Base-by-base conservation (phyloP, 768 basidiomycete species). In the Heimioporus sp. region DNA sequence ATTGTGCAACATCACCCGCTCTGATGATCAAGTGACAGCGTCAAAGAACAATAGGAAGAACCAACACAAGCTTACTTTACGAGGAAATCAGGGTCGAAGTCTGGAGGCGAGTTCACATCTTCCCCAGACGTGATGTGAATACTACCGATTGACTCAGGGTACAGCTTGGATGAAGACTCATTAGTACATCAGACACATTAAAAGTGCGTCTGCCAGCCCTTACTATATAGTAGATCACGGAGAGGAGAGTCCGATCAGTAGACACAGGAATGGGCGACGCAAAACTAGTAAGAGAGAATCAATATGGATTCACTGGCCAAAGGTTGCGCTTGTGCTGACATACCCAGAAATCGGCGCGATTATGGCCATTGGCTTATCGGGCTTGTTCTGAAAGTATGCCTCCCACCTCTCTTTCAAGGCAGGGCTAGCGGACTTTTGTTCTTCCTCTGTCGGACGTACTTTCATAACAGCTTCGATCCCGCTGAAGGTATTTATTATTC, bases 1-100 rank as follows among this genome's bases (percentile, higher is more conserved):
- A 57, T 16, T 75, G 64, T 2, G 62, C 72, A 10, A 85, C 20
- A 59, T 81, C 79, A 8, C 70, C 51, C 3, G 53, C 37, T 20
- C 59, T 60, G 24, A 30, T 16, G 5, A 17, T 16, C 31, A 19
- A n/a, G 32, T 10, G 10, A 11, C 13, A 35, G 45, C 3, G 15
- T 17, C 24, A 19, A 9, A 9, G 19, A 15, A 12, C 20, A 11
- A n/a, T 16, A 32, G 40, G 10, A 15, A 47, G 12, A 19, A 28
- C 24, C 7, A 28, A 21, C 5, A 5, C 19, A 45, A 5, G 34
- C 73, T 35, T 43, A 81, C 80, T 73, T 57, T 28, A 71, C 65
- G 16, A 80, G 65, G 57, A 66, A 80, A 10, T 73, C 73, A 5
- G 78, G 65, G 44, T 78, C 73, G 55, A 81, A 80, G 43, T 68